phyloP scores from a whole-genome alignment of 2,329 filamentous ascomycete species.

The Aplosporella prunicola region DNA sequence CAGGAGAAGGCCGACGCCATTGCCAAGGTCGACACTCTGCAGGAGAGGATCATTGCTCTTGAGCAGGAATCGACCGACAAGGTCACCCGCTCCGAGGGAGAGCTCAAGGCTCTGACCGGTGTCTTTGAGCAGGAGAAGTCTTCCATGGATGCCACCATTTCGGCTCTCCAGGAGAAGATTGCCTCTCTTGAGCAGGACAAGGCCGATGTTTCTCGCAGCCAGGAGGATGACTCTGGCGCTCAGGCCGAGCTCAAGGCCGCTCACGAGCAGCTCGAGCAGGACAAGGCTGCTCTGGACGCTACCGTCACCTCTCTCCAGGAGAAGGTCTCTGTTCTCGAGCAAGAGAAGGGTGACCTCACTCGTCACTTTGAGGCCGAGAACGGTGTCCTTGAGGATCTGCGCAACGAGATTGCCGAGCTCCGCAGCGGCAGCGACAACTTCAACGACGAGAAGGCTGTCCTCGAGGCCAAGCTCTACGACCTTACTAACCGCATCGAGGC shows the following conservation, averaged over 20 bases:
- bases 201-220: conserved; percentile 1
- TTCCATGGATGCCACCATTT: conserved; percentile 4
- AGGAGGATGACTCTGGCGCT: not conserved
- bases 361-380: not conserved
- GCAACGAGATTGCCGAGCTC: conserved; percentile 3
- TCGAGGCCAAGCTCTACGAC: too few species aligned
- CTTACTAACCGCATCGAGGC: too few species aligned
- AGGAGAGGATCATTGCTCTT: conserved; percentile 3
- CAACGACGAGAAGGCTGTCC: too few species aligned
- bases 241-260: not conserved
- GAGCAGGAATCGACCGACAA: conserved; percentile 5
- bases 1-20: conserved; percentile 1
- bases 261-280: not conserved
- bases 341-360: conserved; percentile 4
- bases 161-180: conserved; percentile 3
- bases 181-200: conserved; percentile 3
- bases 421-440: conserved; percentile 1
- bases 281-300: conserved; percentile 6
- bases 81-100: conserved; percentile 3
- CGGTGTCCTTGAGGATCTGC: conserved; percentile 5
- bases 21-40: conserved; percentile 4
- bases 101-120: conserved; percentile 1
- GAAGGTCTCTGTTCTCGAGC: conserved; percentile 5
- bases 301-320: conserved; percentile 8
- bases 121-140: conserved; percentile 7